A percentile compares a stretch with the other conserved stretches of the same genome.
phyloP scores from a whole-genome alignment of 2,329 filamentous ascomycete species.

The Colletotrichum higginsianum region DNA sequence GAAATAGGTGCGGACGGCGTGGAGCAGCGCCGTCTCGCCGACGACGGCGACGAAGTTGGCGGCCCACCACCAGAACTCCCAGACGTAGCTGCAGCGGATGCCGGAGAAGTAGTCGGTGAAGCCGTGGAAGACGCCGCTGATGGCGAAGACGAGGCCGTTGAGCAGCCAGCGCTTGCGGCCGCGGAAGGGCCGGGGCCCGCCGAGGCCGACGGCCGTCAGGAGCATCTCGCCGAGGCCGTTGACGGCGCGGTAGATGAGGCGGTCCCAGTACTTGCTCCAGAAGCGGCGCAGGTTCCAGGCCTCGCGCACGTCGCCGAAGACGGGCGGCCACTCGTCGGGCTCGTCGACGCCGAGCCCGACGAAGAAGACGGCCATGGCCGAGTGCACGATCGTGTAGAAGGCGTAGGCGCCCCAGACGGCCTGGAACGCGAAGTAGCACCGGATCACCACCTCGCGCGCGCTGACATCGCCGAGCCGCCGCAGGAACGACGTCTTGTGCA shows the following conservation, averaged over 20 bases:
- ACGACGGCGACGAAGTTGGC: conserved; percentile 25
- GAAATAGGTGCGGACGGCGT: not conserved
- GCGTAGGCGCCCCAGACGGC: conserved; percentile 33
- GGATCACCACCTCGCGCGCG: conserved; percentile 15
- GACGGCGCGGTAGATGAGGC: conserved; percentile 40
- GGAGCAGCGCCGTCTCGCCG: conserved; percentile 27
- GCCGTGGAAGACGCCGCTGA: conserved; percentile 37
- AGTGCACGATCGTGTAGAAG: conserved; percentile 33
- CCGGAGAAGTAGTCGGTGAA: conserved; percentile 21
- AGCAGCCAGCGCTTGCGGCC: conserved; percentile 37
- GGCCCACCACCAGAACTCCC: conserved; percentile 36
- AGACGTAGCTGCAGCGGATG: conserved; percentile 23
- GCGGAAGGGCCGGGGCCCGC: conserved; percentile 9
- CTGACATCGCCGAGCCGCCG: conserved; percentile 22
- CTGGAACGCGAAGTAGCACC: conserved; percentile 29
- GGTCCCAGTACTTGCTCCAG: conserved; percentile 44
- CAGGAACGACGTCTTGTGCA: conserved; percentile 17
- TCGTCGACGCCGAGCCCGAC: conserved; percentile 32
- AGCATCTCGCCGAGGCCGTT: conserved; percentile 29
- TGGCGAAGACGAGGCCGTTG: conserved; percentile 37
- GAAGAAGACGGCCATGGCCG: conserved; percentile 24
- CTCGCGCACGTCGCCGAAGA: conserved; percentile 43
- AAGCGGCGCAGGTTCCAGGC: conserved; percentile 42
- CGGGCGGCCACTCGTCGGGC: conserved; percentile 44
- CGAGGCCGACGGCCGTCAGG: conserved; percentile 11